These are phyloP conservation scores for Helichrysum umbraculigerum DNA, from an alignment of 129 eudicot species.

Conservation along the genomic window DNA sequence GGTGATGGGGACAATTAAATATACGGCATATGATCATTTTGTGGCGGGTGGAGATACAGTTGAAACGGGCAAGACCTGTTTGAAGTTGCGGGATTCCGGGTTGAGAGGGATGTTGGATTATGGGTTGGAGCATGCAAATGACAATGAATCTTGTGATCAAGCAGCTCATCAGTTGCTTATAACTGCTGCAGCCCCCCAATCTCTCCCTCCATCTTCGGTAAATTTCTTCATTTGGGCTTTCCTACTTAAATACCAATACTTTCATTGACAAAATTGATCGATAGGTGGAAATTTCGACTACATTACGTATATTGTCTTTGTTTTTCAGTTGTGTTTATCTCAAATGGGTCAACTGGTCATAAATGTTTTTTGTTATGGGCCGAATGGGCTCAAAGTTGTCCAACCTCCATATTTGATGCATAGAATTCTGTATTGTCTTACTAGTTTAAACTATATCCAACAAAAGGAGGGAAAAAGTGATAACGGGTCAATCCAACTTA, in stretches of 20 bases:
- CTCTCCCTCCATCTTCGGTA: constrained; percentile 58
- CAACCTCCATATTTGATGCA: no score
- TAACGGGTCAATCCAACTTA: not conserved
- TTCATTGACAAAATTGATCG: no score
- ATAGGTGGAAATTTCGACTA: no score
- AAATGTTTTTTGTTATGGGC: no score
- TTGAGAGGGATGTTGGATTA: constrained; percentile 76
- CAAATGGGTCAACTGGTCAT: no score
- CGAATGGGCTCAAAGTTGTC: no score
- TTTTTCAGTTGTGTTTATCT: no score
- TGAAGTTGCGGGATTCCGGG: constrained; percentile 52
- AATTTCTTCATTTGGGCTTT: constrained; percentile 7
- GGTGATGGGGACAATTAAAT: constrained; percentile 37
- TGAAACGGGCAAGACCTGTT: constrained; percentile 54
- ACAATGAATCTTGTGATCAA: constrained; percentile 68
- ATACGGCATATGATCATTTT: constrained; percentile 66
- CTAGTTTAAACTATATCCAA: no score
- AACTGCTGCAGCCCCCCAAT: constrained; percentile 52
- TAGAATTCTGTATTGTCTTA: no score
- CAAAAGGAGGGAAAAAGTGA: not conserved
- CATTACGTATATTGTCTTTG: no score
- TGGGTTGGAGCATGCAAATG: constrained; percentile 75
- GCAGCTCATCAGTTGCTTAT: constrained; percentile 41
- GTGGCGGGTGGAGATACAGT: constrained; percentile 60
- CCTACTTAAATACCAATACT: not conserved